Evolutionary conservation across 257 asterid species (phyloP).

Genomic region (Knoxia roxburghii): DNA sequence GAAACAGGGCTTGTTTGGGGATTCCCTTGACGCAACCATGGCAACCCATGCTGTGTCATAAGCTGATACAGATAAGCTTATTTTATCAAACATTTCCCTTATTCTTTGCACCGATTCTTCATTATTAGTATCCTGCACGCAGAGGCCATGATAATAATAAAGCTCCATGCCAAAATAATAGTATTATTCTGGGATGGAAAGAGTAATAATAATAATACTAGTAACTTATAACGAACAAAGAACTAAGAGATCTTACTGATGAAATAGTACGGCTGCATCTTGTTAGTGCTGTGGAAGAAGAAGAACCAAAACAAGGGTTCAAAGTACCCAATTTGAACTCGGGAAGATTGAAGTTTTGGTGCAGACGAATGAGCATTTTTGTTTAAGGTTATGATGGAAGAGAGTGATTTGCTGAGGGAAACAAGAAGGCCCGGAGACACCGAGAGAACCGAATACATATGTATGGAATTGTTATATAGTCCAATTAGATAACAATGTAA

Average conservation of each 20-base stretch:
- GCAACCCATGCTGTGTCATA: conserved; percentile 20
- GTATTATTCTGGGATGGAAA: background rate
- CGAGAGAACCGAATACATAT: too few relatives aligned
- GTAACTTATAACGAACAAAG: too few relatives aligned
- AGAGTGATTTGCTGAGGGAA: too few relatives aligned
- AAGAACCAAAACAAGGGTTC: background rate
- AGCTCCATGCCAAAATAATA: background rate
- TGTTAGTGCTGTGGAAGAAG: background rate
- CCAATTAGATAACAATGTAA: too few relatives aligned
- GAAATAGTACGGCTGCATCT: background rate
- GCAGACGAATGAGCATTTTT: background rate
- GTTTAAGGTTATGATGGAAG: too few relatives aligned
- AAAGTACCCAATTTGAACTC: background rate
- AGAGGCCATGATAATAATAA: background rate
- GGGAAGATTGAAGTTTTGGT: background rate
- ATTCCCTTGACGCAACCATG: conserved; percentile 5
- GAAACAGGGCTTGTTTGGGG: background rate
- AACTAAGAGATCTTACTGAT: background rate
- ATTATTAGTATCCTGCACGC: too few relatives aligned
- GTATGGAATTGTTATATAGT: too few relatives aligned
- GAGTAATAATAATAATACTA: too few relatives aligned
- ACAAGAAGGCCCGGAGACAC: too few relatives aligned
- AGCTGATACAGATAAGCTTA: background rate
- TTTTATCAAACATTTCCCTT: background rate
- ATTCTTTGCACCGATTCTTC: background rate